Percentiles rank a stretch among this genome's conserved stretches.
Evolutionary conservation across 805 yeast genomes (phyloP).

Genomic region (Sungouiella thailandica): DNA sequence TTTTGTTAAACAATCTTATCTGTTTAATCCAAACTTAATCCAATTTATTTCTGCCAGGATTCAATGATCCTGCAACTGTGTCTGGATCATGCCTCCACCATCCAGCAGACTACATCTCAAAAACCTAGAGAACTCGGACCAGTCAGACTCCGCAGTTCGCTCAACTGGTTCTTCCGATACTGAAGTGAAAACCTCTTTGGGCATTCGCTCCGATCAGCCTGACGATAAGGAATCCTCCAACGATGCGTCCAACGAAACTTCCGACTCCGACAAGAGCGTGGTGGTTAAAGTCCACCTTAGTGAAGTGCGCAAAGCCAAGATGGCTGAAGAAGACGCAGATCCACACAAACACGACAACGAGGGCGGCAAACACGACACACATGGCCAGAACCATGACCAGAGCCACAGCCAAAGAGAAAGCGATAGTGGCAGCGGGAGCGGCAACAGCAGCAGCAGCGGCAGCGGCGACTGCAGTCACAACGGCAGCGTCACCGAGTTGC

Average conservation of each 20-base stretch:
- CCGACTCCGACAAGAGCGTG: constrained; percentile 11
- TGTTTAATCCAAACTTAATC: too few relatives aligned
- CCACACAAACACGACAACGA: too few relatives aligned
- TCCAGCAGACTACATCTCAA: constrained; percentile 9
- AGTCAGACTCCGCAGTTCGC: background rate
- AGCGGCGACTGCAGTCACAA: background rate
- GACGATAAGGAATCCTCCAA: constrained; percentile 11
- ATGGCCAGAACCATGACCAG: too few relatives aligned
- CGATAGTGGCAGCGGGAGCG: too few relatives aligned
- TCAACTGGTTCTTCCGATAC: background rate
- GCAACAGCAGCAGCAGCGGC: too few relatives aligned
- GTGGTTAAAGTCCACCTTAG: background rate
- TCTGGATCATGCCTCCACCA: constrained; percentile 5
- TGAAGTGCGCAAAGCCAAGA: background rate
- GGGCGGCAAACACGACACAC: too few relatives aligned
- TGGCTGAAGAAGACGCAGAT: background rate
- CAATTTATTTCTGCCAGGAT: too few relatives aligned
- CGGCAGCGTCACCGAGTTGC: background rate
- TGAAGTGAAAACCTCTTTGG: background rate
- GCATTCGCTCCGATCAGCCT: too few relatives aligned
- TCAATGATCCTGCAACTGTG: too few relatives aligned
- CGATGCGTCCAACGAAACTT: constrained; percentile 17
- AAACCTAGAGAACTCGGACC: constrained; percentile 8
- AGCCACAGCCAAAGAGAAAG: too few relatives aligned
- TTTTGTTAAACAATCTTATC: too few relatives aligned